These are phyloP conservation scores for Cnidoscolus chayamansa DNA, from an alignment of 441 rosid genomes.

Conservation along the genomic window DNA sequence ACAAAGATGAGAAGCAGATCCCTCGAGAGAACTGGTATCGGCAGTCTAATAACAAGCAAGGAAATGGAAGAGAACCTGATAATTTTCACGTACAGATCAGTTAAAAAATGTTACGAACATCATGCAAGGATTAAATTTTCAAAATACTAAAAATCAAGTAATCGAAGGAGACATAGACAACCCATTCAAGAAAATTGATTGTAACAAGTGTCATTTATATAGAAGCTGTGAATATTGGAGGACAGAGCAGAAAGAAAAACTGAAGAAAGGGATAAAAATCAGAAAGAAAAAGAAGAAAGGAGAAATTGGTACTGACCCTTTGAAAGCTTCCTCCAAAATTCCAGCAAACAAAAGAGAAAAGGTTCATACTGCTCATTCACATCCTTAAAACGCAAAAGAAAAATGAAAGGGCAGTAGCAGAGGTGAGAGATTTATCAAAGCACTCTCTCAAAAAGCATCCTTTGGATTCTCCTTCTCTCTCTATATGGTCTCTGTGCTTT, in stretches of 20 bases:
- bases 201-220: no score
- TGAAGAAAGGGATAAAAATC: background rate
- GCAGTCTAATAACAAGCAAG: background rate
- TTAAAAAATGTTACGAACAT: background rate
- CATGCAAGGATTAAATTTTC: background rate
- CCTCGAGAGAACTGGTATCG: background rate
- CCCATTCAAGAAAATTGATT: background rate
- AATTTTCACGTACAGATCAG: background rate
- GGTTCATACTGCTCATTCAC: conserved; percentile 16
- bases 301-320: conserved; percentile 5
- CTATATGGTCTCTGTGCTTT: conserved; percentile 15
- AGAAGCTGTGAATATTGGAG: background rate
- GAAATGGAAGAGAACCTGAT: conserved; percentile 3
- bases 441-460: background rate
- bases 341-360: conserved; percentile 5
- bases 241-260: background rate
- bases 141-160: background rate
- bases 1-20: background rate
- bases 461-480: background rate
- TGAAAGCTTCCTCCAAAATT: conserved; percentile 16
- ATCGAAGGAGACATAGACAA: background rate
- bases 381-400: conserved; percentile 4
- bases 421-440: background rate
- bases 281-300: background rate
- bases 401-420: background rate